Conservation (phyloP, 169 alveolate species). For the Eimeria necatrix region DNA sequence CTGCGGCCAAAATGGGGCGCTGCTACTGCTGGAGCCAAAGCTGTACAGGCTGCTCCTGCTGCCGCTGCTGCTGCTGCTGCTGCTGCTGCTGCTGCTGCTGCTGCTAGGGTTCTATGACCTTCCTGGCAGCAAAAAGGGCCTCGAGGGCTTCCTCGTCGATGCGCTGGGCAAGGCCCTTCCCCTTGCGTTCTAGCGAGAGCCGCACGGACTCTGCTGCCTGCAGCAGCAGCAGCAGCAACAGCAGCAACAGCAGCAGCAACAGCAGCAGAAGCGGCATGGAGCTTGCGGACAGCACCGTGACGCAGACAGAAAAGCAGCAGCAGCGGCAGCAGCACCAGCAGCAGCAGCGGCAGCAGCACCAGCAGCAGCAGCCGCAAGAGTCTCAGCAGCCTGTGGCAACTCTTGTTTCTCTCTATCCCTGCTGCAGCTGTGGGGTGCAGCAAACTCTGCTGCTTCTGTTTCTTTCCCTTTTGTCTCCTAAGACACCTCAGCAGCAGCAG, state of each 20-base stretch:
- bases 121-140: conserved; percentile 68
- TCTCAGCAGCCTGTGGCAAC: too few relatives aligned
- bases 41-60: not conserved
- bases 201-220: conserved; percentile 81
- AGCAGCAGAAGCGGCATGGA: not conserved
- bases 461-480: too few relatives aligned
- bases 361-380: too few relatives aligned
- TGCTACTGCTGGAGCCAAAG: not conserved
- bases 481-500: not conserved
- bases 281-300: not conserved
- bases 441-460: too few relatives aligned
- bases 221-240: conserved; percentile 59
- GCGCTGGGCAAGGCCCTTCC: conserved; percentile 52
- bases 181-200: conserved; percentile 54
- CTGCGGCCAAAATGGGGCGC: not conserved
- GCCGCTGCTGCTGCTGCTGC: not conserved
- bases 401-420: too few relatives aligned
- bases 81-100: conserved; percentile 37
- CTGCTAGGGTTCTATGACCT: not conserved
- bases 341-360: not conserved
- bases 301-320: not conserved
- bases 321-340: not conserved
- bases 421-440: too few relatives aligned
- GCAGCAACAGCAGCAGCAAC: not conserved
- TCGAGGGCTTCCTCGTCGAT: conserved; percentile 78